A percentile compares a stretch with the other conserved stretches of the same genome.
Conservation (phyloP, 2,329 filamentous ascomycete genomes). For the Paramyrothecium roridum region DNA sequence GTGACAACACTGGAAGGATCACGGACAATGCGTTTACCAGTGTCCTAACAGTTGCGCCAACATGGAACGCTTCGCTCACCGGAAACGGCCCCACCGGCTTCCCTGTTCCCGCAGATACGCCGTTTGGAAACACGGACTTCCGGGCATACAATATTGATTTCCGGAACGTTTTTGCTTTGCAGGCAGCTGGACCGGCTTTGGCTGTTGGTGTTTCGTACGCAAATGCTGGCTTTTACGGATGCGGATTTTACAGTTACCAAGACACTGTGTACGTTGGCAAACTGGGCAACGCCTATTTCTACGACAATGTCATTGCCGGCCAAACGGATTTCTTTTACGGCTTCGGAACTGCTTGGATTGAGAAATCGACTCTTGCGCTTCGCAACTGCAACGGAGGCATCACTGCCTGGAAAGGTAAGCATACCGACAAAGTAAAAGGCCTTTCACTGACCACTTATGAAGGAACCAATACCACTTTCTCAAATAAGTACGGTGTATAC, state of each 20-base stretch:
- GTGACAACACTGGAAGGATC: not conserved
- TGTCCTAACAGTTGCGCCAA: not conserved
- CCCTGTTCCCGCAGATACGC: not conserved
- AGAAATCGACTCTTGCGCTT: not conserved
- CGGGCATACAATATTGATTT: conserved; percentile 1
- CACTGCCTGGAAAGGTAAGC: conserved; percentile 1
- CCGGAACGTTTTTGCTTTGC: not conserved
- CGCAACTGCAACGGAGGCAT: not conserved
- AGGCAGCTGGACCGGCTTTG: not conserved
- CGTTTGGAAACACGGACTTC: not conserved
- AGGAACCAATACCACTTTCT: not conserved
- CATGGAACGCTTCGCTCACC: not conserved
- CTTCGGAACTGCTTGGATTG: not conserved
- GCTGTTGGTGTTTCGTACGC: not conserved
- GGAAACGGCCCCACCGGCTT: not conserved
- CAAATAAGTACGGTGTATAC: not conserved
- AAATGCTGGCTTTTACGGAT: conserved; percentile 1
- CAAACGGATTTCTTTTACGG: not conserved
- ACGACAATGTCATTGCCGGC: not conserved
- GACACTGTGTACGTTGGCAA: not conserved
- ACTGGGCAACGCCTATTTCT: not conserved
- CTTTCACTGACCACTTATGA: not conserved
- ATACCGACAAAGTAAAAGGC: not conserved
- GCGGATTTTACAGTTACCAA: conserved; percentile 1
- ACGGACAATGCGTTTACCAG: not conserved